Evolutionary conservation across 495 filamentous ascomycete genomes (phyloP).

Genomic region (Astrocystis sublimbata): DNA sequence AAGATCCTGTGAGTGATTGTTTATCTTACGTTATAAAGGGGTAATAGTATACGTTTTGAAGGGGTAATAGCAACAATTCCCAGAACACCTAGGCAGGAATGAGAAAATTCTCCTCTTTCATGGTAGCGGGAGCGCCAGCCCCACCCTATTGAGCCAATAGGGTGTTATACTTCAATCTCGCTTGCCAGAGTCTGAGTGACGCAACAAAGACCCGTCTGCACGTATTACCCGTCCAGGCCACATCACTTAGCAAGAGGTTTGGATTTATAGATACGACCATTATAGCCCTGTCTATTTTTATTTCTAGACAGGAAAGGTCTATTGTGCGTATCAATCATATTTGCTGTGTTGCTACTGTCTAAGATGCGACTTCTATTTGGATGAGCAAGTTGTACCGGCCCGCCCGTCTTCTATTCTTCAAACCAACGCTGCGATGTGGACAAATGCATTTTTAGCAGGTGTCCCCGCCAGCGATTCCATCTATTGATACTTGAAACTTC

Average conservation of each 20-base stretch:
- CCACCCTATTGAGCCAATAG: conserved; percentile 3
- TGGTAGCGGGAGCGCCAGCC: background rate
- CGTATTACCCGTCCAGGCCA: background rate
- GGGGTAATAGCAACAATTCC: conserved; percentile 22
- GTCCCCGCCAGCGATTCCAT: background rate
- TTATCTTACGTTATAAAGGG: conserved; percentile 24
- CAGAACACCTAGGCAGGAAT: background rate
- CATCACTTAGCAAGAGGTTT: too few species aligned
- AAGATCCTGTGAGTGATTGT: too few species aligned
- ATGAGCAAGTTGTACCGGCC: background rate
- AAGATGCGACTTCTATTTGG: background rate
- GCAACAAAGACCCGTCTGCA: background rate
- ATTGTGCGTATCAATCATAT: background rate
- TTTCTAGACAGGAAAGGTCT: background rate
- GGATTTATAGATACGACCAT: too few species aligned
- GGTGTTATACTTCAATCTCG: background rate
- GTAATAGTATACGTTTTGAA: conserved; percentile 23
- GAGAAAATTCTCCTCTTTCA: conserved; percentile 7
- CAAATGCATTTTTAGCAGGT: background rate
- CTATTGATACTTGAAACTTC: background rate
- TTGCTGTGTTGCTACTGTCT: background rate
- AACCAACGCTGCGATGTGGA: background rate
- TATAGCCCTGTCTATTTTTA: background rate
- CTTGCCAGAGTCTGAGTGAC: background rate
- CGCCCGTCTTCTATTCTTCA: background rate